phyloP scores from a whole-genome alignment of 495 filamentous ascomycete species.

The Talaromyces borbonicus region DNA sequence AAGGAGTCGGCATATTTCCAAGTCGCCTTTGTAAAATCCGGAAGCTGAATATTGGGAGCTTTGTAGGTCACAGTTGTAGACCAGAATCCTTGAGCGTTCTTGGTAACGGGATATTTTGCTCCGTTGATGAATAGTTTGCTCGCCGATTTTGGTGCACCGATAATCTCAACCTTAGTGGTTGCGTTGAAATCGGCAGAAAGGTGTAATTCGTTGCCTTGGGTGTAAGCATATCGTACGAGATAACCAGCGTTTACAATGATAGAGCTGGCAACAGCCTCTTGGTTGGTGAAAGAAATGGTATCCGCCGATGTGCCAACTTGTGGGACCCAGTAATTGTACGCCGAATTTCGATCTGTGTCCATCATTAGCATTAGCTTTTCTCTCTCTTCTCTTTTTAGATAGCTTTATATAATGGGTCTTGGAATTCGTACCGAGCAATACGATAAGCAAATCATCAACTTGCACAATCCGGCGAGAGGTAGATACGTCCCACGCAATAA shows the following conservation, averaged over 20 bases:
- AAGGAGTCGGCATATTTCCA: conserved; percentile 67
- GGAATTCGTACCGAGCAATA: conserved; percentile 35
- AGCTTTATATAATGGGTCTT: neutral
- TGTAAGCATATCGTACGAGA: conserved; percentile 54
- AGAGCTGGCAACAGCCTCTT: conserved; percentile 31
- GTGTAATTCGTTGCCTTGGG: conserved; percentile 41
- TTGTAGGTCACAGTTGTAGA: conserved; percentile 41
- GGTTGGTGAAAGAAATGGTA: conserved; percentile 26
- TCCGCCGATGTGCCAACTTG: conserved; percentile 32
- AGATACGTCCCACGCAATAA: conserved; percentile 49
- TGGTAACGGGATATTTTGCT: conserved; percentile 24
- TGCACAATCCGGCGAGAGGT: conserved; percentile 42
- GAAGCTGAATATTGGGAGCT: conserved; percentile 43
- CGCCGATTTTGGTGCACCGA: conserved; percentile 44
- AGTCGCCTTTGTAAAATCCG: conserved; percentile 42
- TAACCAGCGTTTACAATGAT: conserved; percentile 66
- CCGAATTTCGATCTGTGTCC: conserved; percentile 38
- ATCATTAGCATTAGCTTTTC: no score
- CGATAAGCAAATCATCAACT: conserved; percentile 45
- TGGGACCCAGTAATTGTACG: conserved; percentile 67
- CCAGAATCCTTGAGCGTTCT: conserved; percentile 43
- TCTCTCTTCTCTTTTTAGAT: conserved; percentile 1
- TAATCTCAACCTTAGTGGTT: conserved; percentile 55
- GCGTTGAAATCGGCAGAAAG: conserved; percentile 64
- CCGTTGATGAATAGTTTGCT: conserved; percentile 52